Evolutionary conservation across 495 filamentous ascomycete genomes (phyloP), one percentile per base, ranked within the genome.

Genomic region (Rhypophila decipiens): DNA sequence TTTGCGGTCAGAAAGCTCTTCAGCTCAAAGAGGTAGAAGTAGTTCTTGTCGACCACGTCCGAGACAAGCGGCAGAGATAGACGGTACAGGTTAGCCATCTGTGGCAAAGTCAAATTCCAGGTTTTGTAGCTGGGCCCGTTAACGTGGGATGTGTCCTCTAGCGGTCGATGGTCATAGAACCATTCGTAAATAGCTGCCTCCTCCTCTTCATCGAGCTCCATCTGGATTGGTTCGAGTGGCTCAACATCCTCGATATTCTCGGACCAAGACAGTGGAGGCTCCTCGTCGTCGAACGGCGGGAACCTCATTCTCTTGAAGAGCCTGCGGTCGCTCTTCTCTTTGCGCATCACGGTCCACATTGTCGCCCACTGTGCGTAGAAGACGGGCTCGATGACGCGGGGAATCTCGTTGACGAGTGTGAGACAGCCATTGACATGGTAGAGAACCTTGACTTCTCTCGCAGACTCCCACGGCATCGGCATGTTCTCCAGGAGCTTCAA

Each of bases 251-350:
- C 94, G 44, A 99, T 93, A 55, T 99, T 99, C 64, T 99, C 94
- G 10, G 89, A 91, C 88, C 90, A 99, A 5, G 88, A 95, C 37
- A 99, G 75, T 19, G 94, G 94, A 0, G 94, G 94, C 59, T 99
- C 94, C 69, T 99, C 94, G 58, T 99, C 94, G 60, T 99, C 94
- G 58, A 99, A 99, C 0, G 94, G 94, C 39, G 93, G 94, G 59
- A 99, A 99, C 47, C 94, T 82, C 94, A 99, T 99, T 47, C 94
- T 77, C 72, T 99, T 99, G 76, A 99, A 99, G 59, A 97, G 83
- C 59, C 94, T 75, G 55, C 94, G 72, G 62, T 97, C 94, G 58
- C 88, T 91, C 76, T 99, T 99, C 65, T 99, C 94, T 48, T 94
- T 82, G 62, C 94, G 81, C 94, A 99, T 99, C 41, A 81, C 87